These are phyloP conservation scores for Hypoxylon sp. DNA, from an alignment of 2,329 filamentous ascomycete species.

Conservation along the genomic window DNA sequence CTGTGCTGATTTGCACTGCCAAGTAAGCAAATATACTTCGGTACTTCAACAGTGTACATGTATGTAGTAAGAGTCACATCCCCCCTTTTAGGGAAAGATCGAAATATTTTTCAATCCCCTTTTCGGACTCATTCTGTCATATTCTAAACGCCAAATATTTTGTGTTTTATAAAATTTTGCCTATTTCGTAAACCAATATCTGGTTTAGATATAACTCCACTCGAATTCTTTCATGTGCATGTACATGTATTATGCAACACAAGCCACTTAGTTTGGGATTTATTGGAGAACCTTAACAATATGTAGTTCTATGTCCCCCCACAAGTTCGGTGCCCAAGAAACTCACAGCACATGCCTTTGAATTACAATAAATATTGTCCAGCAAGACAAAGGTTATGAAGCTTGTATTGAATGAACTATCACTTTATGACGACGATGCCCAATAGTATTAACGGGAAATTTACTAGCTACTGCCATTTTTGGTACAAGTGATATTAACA, in stretches of 20 bases:
- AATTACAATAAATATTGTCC: no score
- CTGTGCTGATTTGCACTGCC: constrained; percentile 34
- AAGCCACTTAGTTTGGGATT: neutral
- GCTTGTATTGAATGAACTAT: neutral
- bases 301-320: no score
- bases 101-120: neutral
- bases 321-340: no score
- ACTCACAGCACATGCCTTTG: no score
- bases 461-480: neutral
- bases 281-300: no score
- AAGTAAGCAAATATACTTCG: constrained; percentile 8
- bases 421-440: neutral
- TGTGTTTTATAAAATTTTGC: neutral
- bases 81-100: neutral
- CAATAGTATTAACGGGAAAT: neutral
- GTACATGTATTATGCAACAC: neutral
- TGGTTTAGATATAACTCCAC: neutral
- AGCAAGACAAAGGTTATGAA: no score
- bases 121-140: neutral
- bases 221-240: no score
- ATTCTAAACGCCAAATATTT: neutral
- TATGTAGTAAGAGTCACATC: neutral
- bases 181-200: neutral
- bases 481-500: neutral
- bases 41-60: neutral